Conservation (phyloP, 1,284 basidiomycete species). For the Pseudozyma pruni region DNA sequence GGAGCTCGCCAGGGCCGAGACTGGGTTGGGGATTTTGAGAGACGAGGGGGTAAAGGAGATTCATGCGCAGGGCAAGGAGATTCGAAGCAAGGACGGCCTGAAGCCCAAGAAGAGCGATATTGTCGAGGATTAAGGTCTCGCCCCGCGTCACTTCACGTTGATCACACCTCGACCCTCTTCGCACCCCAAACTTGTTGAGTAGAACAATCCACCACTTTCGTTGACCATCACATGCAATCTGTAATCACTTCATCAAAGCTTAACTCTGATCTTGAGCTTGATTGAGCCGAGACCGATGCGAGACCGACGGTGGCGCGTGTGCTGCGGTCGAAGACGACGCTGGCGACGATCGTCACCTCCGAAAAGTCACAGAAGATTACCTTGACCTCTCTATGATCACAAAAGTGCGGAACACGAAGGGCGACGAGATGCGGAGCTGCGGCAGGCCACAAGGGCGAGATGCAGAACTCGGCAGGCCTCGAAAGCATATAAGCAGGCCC, state of each 20-base stretch:
- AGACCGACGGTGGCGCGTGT: too few species aligned
- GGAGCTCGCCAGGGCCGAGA: conserved; percentile 67
- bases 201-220: conserved; percentile 2
- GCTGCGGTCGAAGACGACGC: too few species aligned
- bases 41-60: conserved; percentile 62
- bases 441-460: not conserved
- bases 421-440: too few species aligned
- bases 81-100: conserved; percentile 21
- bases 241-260: not conserved
- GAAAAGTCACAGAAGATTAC: too few species aligned
- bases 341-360: not conserved
- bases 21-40: conserved; percentile 64
- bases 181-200: too few species aligned
- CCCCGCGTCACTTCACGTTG: not conserved
- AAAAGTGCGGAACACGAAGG: too few species aligned
- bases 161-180: too few species aligned
- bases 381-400: too few species aligned
- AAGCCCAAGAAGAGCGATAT: conserved; percentile 63
- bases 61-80: conserved; percentile 50
- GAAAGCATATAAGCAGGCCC: conserved; percentile 2
- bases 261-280: too few species aligned
- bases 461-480: too few species aligned
- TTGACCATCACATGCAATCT: not conserved
- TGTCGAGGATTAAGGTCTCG: conserved; percentile 30
- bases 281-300: too few species aligned